These are phyloP conservation scores for Saccharomycopsis malanga DNA, from an alignment of 805 yeast genomes.

Conservation along the genomic window DNA sequence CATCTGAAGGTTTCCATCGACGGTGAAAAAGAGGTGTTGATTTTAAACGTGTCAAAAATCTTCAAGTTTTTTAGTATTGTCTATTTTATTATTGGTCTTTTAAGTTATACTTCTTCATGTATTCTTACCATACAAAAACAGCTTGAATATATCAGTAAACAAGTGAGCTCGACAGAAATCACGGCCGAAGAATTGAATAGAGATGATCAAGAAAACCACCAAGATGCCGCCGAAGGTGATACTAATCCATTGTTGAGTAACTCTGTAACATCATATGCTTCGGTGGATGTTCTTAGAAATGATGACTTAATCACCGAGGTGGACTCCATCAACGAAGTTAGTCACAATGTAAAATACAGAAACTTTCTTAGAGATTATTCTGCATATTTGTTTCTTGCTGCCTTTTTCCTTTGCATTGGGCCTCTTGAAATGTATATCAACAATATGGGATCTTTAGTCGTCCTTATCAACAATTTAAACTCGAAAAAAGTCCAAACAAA, in stretches of 20 bases:
- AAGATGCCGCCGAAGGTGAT: constrained; percentile 29
- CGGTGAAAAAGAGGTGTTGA: constrained; percentile 18
- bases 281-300: constrained; percentile 3
- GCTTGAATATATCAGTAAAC: constrained; percentile 36
- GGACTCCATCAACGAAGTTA: constrained; percentile 51
- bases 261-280: not conserved
- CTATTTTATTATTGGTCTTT: constrained; percentile 48
- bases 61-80: constrained; percentile 46
- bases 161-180: constrained; percentile 32
- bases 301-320: constrained; percentile 60
- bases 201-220: constrained; percentile 27
- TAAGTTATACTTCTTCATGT: constrained; percentile 59
- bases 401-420: constrained; percentile 66
- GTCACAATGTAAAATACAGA: constrained; percentile 11
- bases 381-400: constrained; percentile 54
- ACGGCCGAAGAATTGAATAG: constrained; percentile 22
- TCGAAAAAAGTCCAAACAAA: constrained; percentile 22
- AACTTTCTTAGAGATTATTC: constrained; percentile 44
- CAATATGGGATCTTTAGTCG: constrained; percentile 70
- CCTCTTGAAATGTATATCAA: constrained; percentile 81
- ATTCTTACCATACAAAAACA: constrained; percentile 49
- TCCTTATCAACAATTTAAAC: constrained; percentile 29
- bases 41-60: constrained; percentile 43
- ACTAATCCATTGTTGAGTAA: constrained; percentile 6
- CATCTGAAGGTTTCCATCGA: constrained; percentile 23